A percentile compares a stretch with the other conserved stretches of the same genome.
phyloP scores from a whole-genome alignment of 108 stramenopile species.

The Aurantiochytrium sp. region DNA sequence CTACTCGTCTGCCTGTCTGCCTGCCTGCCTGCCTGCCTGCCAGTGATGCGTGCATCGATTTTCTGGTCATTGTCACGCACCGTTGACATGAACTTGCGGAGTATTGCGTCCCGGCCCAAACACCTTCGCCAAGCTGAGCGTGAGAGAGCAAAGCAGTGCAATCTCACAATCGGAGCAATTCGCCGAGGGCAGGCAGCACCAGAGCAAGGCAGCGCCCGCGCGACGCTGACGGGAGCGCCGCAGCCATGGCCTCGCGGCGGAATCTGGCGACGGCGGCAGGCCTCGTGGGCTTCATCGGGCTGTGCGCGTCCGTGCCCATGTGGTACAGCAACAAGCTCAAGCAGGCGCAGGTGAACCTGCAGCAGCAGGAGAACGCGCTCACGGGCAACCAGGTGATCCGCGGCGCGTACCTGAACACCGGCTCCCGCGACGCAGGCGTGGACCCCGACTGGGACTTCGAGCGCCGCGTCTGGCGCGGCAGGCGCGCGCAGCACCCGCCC shows the following conservation, averaged over 20 bases:
- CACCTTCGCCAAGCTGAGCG: too few species aligned
- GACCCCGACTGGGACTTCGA: conserved; percentile 22
- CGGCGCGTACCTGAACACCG: conserved; percentile 18
- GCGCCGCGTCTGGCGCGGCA: not conserved
- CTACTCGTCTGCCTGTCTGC: too few species aligned
- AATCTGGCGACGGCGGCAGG: not conserved
- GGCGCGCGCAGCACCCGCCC: not conserved
- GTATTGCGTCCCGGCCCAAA: too few species aligned
- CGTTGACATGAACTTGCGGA: too few species aligned
- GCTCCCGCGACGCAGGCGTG: conserved; percentile 11
- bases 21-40: too few species aligned
- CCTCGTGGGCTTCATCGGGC: not conserved
- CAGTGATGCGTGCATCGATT: too few species aligned
- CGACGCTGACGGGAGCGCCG: not conserved
- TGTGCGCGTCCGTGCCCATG: not conserved
- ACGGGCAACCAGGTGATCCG: conserved; percentile 19
- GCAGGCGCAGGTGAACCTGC: not conserved
- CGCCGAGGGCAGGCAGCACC: too few species aligned
- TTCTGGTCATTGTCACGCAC: too few species aligned
- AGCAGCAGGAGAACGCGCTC: not conserved
- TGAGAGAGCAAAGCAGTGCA: too few species aligned
- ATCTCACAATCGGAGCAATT: too few species aligned
- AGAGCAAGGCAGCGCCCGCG: too few species aligned
- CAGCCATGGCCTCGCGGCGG: not conserved
- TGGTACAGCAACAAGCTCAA: not conserved